Evolutionary conservation across 768 basidiomycete genomes (phyloP), one percentile per base, ranked within the genome.

Genomic region (Suillus ampliporus): DNA sequence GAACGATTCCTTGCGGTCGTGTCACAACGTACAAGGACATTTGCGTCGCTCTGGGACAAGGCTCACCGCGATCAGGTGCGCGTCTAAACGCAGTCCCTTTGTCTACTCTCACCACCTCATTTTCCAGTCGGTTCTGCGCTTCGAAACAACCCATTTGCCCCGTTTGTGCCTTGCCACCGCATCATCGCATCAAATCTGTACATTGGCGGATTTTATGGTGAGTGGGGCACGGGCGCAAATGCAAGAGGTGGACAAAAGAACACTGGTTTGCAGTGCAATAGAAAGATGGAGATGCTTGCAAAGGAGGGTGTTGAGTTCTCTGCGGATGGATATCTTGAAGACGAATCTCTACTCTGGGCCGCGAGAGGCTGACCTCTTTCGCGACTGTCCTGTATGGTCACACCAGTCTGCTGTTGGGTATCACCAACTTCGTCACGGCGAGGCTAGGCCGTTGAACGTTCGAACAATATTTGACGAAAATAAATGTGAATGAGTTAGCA

Each of bases 91-190:
- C 37, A 19, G 3, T 13, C 38, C n/a, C 56, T 54, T 64, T 50
- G 28, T 44, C 35, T n/a, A 13, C 23, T 44, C 34, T 51, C 10
- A 62, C 23, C 40, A 41, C 6, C 13, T 26, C 35, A 28, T 23
- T 35, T 60, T 17, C n/a, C 65, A 86, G 89, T 89, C n/a, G 90
- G 89, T 21, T 79, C 76, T 37, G 89, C 89, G 0, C 74, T 91
- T 31, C 79, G 85, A 46, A 80, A 78, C 56, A 90, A 91, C 67
- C 89, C 89, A 0, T 91, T 90, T 71, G 82, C 82, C 5, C 89
- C 89, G 0, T 81, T 78, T 62, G 79, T 91, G 5, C 90, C 89
- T 0, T 91, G 90, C 63, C 90, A 91, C 67, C 84, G 89, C 38
- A 82, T 91, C 58, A 83, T 91, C 15, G 86, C 88, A 0, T 84